Conservation (phyloP, 2,329 filamentous ascomycete species). For the Beauveria sp. region DNA sequence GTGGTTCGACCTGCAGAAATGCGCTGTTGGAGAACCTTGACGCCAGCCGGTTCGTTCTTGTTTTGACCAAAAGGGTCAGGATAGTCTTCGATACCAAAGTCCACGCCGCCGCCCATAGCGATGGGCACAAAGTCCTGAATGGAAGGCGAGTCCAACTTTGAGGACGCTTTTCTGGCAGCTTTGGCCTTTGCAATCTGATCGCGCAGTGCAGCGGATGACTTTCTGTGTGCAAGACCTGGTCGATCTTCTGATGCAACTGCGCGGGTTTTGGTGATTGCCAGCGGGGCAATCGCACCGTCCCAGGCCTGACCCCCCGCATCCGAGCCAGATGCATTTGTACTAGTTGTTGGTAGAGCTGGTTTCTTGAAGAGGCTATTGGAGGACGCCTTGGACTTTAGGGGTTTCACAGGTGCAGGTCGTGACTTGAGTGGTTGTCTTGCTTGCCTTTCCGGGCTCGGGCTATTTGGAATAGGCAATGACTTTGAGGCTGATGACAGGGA, state of each 20-base stretch:
- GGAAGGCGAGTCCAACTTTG: neutral
- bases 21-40: constrained; percentile 64
- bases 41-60: constrained; percentile 47
- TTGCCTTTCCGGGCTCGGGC: constrained; percentile 32
- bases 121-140: constrained; percentile 29
- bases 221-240: constrained; percentile 32
- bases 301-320: constrained; percentile 16
- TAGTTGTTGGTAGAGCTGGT: constrained; percentile 36
- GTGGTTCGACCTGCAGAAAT: constrained; percentile 66
- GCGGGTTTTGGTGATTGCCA: constrained; percentile 14
- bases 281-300: constrained; percentile 24
- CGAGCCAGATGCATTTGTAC: constrained; percentile 15
- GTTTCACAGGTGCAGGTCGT: constrained; percentile 35
- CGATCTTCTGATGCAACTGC: constrained; percentile 14
- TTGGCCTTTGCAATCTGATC: constrained; percentile 93
- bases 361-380: constrained; percentile 48
- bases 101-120: constrained; percentile 34
- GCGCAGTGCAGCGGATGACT: constrained; percentile 72
- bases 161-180: constrained; percentile 59
- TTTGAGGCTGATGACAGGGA: constrained; percentile 17
- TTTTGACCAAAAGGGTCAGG: constrained; percentile 64
- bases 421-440: constrained; percentile 26
- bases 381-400: constrained; percentile 44
- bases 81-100: constrained; percentile 43
- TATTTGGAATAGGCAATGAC: constrained; percentile 21